Evolutionary conservation across 2,329 filamentous ascomycete genomes (phyloP), one percentile per base, ranked within the genome.

Genomic region (Akanthomyces dipterigenus): DNA sequence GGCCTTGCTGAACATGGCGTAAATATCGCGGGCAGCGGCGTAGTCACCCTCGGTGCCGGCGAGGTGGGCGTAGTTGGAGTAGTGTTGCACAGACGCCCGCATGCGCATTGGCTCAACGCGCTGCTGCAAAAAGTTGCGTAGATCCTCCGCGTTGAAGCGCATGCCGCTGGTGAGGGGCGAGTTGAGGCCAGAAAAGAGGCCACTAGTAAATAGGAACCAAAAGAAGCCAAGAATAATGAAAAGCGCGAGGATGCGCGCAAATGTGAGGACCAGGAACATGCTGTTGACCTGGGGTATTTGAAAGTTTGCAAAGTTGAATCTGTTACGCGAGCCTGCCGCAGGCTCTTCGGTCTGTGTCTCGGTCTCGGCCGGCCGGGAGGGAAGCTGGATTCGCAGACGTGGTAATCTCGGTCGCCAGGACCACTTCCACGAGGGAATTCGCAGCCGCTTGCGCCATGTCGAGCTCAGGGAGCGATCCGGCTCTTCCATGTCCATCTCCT

Each of bases 31-130:
- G 8, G 91, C 93, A 60, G 96, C 81, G 50, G 88, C 90, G 68
- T 88, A 92, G 76, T 96, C 93, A 53, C 95, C 95, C 76, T 96
- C 88, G 3, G 92, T 96, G n/a, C 95, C 95, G 2, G 91, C 95
- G 64, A 98, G 82, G 73, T 98, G 95, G 64, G 95, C 90, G 71
- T 90, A 96, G 61, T 83, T 84, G 5, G 91, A 93, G 64, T 93
- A 86, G 70, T 93, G 89, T 68, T 84, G 79, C 63, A 96, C 76
- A 62, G 90, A 89, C 45, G 90, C 87, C 65, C 86, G 83, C 71
- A 95, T 88, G 55, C 82, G 80, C 63, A 81, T 80, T 60, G 84
- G 79, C 69, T 96, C 88, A 65, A 96, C 84, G 67, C 85, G 86
- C 54, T 81, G 80, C 72, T 95, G 86, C 28, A 96, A 82, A 73